Evolutionary conservation across 2,329 filamentous ascomycete genomes (phyloP).

Genomic region (Colletotrichum cordylinicola): DNA sequence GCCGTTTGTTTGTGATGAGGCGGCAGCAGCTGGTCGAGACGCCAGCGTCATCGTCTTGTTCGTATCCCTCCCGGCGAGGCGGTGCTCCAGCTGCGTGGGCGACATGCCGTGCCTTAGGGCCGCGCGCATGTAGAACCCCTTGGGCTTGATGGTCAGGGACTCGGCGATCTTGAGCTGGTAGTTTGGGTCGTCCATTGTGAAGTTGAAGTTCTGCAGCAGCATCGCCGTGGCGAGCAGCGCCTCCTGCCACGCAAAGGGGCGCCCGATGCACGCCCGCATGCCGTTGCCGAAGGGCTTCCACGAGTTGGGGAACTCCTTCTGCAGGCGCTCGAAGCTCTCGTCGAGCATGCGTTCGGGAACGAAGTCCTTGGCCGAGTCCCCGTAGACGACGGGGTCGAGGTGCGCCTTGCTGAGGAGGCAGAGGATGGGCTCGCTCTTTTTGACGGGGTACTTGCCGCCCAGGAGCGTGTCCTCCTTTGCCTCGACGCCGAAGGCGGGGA

Average conservation of each 20-base stretch:
- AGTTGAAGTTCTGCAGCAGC: slow-evolving; percentile 72
- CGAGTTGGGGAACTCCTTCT: slow-evolving; percentile 36
- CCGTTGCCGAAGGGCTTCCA: slow-evolving; percentile 63
- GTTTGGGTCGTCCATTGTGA: slow-evolving; percentile 62
- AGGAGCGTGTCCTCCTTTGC: slow-evolving; percentile 48
- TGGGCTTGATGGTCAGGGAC: slow-evolving; percentile 65
- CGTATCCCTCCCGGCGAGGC: slow-evolving; percentile 39
- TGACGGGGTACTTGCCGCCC: slow-evolving; percentile 59
- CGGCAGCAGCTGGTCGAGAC: neutral
- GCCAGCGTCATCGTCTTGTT: neutral
- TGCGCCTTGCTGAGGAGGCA: slow-evolving; percentile 55
- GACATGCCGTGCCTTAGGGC: slow-evolving; percentile 49
- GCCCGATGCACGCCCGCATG: slow-evolving; percentile 56
- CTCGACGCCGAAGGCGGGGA: slow-evolving; percentile 32
- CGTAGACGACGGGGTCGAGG: slow-evolving; percentile 61
- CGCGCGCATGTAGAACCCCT: slow-evolving; percentile 65
- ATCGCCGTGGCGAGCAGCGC: slow-evolving; percentile 53
- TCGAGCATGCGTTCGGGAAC: slow-evolving; percentile 68
- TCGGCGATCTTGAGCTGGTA: slow-evolving; percentile 59
- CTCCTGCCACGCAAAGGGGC: slow-evolving; percentile 61
- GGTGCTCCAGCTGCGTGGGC: slow-evolving; percentile 48
- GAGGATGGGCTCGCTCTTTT: slow-evolving; percentile 47
- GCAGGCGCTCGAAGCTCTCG: slow-evolving; percentile 46
- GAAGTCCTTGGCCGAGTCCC: slow-evolving; percentile 62
- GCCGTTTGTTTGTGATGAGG: neutral